Conservation (phyloP, 2,329 filamentous ascomycete species). For the Aspergillus nomiae region DNA sequence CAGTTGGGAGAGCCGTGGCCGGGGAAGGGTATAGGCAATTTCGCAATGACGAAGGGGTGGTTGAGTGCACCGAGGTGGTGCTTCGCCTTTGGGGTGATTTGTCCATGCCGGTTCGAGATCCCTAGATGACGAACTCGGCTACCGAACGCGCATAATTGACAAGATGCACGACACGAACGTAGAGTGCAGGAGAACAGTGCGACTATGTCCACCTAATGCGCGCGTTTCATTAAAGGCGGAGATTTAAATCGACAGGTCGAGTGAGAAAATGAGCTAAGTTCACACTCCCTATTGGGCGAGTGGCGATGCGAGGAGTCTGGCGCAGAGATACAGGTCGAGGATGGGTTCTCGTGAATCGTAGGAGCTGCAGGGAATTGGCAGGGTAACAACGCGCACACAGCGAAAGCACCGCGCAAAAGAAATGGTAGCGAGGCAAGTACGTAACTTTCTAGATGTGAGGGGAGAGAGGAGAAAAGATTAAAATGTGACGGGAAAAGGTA, state of each 20-base stretch:
- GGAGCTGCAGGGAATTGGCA: not conserved
- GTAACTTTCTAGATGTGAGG: constrained; percentile 15
- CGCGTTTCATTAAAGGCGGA: constrained; percentile 10
- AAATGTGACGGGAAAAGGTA: constrained; percentile 13
- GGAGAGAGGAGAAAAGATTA: constrained; percentile 14
- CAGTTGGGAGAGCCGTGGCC: constrained; percentile 17
- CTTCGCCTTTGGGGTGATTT: constrained; percentile 27
- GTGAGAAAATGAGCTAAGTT: constrained; percentile 18
- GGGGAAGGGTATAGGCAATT: constrained; percentile 27
- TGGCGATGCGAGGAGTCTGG: constrained; percentile 6
- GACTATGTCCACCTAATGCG: constrained; percentile 18
- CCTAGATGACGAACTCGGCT: constrained; percentile 15
- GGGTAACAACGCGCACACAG: not conserved
- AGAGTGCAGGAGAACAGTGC: constrained; percentile 20
- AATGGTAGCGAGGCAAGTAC: not conserved
- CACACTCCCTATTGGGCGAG: not conserved
- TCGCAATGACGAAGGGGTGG: constrained; percentile 26
- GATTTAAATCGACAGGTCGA: constrained; percentile 14
- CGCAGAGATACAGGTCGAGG: not conserved
- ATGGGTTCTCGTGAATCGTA: not conserved
- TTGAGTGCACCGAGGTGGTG: constrained; percentile 25
- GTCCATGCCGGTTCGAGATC: constrained; percentile 27
- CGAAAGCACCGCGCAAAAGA: not conserved
- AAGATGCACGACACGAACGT: constrained; percentile 26
- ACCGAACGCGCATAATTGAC: constrained; percentile 28